Base-by-base conservation (phyloP, 78 protist genomes). In the slime mould (Dictyostelium discoideum) region DNA sequence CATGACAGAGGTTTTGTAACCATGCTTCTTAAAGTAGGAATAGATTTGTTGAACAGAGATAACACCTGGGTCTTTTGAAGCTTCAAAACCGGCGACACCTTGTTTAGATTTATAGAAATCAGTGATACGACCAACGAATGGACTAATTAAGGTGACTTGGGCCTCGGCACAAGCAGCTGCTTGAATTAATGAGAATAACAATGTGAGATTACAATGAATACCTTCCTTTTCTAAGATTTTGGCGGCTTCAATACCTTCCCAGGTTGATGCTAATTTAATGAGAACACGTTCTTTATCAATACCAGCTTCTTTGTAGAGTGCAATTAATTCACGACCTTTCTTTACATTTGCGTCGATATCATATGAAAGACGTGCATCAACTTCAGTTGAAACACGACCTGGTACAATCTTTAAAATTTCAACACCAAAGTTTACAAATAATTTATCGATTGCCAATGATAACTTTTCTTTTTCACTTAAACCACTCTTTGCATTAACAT, bases 161-260 rank as follows among this genome's bases (percentile, higher is more conserved):
- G 98, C 99, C 46, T 98, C 98, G 13, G 99, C 99, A 74, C 98
- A 97, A 5, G 98, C 99, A 3, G 96, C 96, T 5, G 99, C 99
- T 96, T 98, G 99, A 65, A 93, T 96, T 88, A 98, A 77, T 76
- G 92, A 48, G 92, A 99, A 98, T 82, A 98, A 84, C 5, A 99
- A 96, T 9, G 99, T 99, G 87, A 98, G 81, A 97, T 99, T 99
- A 93, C 98, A 97, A 87, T 98, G 99, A 85, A 98, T 97, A 37
- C 99, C 99, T 26, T 98, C 98, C 50, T 26, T 44, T 92, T 98
- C 99, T 54, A 99, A 96, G 37, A 46, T 86, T 14, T 26, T 20
- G 26, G 98, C 98, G 10, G 99, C 99, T 85, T 98, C 82, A 81
- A 99, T 98, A 86, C 99, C 99, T 85, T 99, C 99, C 99, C 99